These are phyloP conservation scores for Leucocoprinus birnbaumii DNA, from an alignment of 768 basidiomycete genomes.

Conservation along the genomic window DNA sequence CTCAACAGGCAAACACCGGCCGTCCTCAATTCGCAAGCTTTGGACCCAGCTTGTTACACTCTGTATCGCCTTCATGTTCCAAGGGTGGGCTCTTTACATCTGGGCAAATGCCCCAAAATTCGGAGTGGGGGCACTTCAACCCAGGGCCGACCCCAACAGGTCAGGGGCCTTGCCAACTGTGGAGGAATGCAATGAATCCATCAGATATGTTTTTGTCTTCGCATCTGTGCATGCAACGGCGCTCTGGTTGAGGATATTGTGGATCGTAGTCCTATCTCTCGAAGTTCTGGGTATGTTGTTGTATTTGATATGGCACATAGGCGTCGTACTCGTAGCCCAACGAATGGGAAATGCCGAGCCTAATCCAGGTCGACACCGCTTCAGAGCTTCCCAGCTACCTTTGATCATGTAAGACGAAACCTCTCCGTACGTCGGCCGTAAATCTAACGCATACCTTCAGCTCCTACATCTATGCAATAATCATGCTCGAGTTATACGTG, in stretches of 20 bases:
- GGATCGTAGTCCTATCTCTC: slow-evolving; percentile 12
- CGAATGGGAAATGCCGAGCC: too few relatives aligned
- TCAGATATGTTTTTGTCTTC: slow-evolving; percentile 15
- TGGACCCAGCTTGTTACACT: slow-evolving; percentile 7
- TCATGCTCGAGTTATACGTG: slow-evolving; percentile 16
- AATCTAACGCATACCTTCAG: neutral
- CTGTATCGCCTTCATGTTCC: slow-evolving; percentile 13
- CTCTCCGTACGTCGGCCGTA: too few relatives aligned
- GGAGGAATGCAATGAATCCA: slow-evolving; percentile 13
- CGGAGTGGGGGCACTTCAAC: neutral
- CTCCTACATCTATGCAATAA: slow-evolving; percentile 13
- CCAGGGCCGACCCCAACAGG: too few relatives aligned
- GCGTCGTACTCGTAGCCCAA: too few relatives aligned
- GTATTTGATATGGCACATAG: neutral
- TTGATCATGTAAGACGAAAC: too few relatives aligned
- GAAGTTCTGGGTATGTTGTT: neutral
- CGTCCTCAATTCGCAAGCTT: neutral
- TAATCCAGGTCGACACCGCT: too few relatives aligned
- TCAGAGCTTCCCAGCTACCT: too few relatives aligned
- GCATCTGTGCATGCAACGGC: slow-evolving; percentile 13
- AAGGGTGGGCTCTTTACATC: slow-evolving; percentile 14
- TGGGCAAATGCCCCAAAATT: slow-evolving; percentile 15
- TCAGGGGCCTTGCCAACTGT: neutral
- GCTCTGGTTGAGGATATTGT: slow-evolving; percentile 13
- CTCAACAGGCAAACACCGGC: too few relatives aligned